These are phyloP conservation scores for Ustanciosporium gigantosporum DNA, from an alignment of 1,284 basidiomycete genomes.

Conservation along the genomic window DNA sequence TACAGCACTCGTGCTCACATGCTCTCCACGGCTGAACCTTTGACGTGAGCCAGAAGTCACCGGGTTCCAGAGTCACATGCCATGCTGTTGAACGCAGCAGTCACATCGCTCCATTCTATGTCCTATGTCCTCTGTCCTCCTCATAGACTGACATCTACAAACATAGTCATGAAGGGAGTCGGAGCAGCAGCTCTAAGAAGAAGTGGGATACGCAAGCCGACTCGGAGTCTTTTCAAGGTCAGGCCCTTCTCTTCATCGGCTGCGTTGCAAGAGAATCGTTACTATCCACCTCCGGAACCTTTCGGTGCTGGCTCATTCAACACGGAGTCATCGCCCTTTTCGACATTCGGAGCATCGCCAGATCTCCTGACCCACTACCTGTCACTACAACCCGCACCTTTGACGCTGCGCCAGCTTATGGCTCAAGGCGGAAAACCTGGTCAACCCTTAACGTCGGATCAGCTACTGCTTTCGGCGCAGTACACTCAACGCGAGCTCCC, in stretches of 20 bases:
- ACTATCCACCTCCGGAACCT: conserved; percentile 39
- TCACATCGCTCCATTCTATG: too few relatives aligned
- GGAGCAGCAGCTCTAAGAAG: too few relatives aligned
- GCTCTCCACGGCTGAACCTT: too few relatives aligned
- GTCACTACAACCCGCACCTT: conserved; percentile 44
- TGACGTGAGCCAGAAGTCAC: too few relatives aligned
- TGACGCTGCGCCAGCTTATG: conserved; percentile 54
- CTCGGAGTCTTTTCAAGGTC: too few relatives aligned
- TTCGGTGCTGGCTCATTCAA: conserved; percentile 5
- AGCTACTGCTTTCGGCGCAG: conserved; percentile 50
- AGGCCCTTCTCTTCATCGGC: conserved; percentile 6
- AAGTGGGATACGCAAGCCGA: too few relatives aligned
- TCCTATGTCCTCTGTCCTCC: too few relatives aligned
- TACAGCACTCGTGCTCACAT: too few relatives aligned
- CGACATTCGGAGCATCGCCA: conserved; percentile 54
- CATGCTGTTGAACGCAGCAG: too few relatives aligned
- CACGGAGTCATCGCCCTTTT: conserved; percentile 22
- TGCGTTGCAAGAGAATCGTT: conserved; percentile 17
- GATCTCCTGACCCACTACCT: conserved; percentile 46
- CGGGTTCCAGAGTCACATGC: too few relatives aligned
- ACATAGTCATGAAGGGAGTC: too few relatives aligned
- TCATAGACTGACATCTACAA: too few relatives aligned
- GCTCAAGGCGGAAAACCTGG: conserved; percentile 48
- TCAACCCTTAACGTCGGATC: conserved; percentile 40
- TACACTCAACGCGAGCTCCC: conserved; percentile 56